Conservation (phyloP, 306 rosid genomes). For the Spatholobus suberectus region DNA sequence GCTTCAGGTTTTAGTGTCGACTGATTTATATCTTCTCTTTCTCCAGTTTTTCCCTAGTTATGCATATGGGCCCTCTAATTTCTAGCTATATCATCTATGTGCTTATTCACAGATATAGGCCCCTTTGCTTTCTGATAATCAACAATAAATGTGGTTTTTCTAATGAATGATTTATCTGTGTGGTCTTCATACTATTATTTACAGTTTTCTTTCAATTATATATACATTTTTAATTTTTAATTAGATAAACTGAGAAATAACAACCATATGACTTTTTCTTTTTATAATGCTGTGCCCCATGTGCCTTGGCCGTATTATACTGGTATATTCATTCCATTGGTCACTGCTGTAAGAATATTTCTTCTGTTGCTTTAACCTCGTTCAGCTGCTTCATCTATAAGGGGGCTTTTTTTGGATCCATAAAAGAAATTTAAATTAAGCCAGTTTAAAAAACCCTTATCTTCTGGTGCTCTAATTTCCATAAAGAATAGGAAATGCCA, state of each 20-base stretch:
- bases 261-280: not conserved
- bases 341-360: not conserved
- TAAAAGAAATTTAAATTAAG: conserved; percentile 5
- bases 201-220: not conserved
- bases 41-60: not conserved
- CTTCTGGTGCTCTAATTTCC: not conserved
- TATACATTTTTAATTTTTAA: not conserved
- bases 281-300: not conserved
- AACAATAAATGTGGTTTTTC: not conserved
- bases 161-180: not conserved
- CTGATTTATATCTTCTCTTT: not conserved
- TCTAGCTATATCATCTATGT: not conserved
- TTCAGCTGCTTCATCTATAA: not conserved
- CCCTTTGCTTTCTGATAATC: not conserved
- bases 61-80: not conserved
- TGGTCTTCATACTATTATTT: not conserved
- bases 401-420: not conserved
- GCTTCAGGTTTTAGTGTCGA: not conserved
- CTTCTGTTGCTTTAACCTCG: not conserved
- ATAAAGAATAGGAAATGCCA: conserved; percentile 9
- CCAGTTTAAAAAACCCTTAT: not conserved
- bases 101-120: not conserved
- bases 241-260: not conserved
- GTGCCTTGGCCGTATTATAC: not conserved
- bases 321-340: not conserved